A percentile compares a stretch with the other conserved stretches of the same genome.
These are phyloP conservation scores for Penicillium sp. DNA, from an alignment of 2,329 filamentous ascomycete genomes.

Conservation along the genomic window DNA sequence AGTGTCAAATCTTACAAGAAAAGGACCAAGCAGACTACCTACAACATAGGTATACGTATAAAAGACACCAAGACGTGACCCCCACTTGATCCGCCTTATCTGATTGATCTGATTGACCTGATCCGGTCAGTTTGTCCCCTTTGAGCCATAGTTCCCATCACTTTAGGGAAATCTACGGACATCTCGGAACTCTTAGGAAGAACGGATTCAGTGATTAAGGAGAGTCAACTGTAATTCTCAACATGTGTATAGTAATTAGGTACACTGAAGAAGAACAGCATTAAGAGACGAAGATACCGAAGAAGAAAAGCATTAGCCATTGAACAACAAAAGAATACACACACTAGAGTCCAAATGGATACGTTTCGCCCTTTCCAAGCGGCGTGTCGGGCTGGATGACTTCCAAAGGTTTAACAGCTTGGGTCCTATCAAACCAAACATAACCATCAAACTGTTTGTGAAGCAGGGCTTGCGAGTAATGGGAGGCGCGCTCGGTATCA, in stretches of 20 bases:
- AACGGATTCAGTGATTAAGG: background rate
- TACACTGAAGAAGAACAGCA: background rate
- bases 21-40: background rate
- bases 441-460: conserved; percentile 52
- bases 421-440: conserved; percentile 51
- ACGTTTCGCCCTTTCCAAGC: conserved; percentile 49
- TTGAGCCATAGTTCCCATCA: background rate
- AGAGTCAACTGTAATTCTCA: background rate
- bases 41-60: too few relatives aligned
- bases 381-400: conserved; percentile 45
- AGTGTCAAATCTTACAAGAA: too few relatives aligned
- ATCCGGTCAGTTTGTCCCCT: background rate
- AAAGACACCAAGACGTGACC: too few relatives aligned
- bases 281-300: background rate
- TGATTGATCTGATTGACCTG: background rate
- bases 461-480: conserved; percentile 49
- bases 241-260: background rate
- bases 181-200: background rate
- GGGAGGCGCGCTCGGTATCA: conserved; percentile 49
- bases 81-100: background rate
- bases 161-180: background rate
- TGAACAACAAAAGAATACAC: background rate
- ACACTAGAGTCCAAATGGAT: conserved; percentile 50
- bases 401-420: conserved; percentile 48
- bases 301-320: background rate